Base-by-base conservation (phyloP, 2,329 filamentous ascomycete species). In the Zasmidium cellare region DNA sequence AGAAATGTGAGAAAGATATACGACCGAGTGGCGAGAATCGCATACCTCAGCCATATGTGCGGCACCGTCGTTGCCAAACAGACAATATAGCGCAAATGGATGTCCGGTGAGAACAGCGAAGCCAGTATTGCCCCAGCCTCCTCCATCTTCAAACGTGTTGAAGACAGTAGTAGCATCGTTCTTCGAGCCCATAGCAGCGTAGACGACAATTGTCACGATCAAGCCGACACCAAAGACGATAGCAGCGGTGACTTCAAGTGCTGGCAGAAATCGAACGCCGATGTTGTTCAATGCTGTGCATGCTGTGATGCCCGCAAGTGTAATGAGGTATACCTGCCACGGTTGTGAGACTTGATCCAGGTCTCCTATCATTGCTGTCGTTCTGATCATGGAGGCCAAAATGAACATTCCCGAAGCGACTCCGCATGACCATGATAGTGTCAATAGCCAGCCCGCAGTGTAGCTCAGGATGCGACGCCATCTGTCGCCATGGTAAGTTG, bases 161-260 rank as follows among this genome's bases (percentile, higher is more conserved):
- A 70, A 72, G 31, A 72, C 69, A 22, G 69, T 59, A 19, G 58
- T 41, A 18, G 66, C 57, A 35, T 57, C 51, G 57, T 66, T 66
- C 56, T 65, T 69, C 9, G 65, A 63, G 11, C 59, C 59, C 41
- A 69, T 55, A 16, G 23, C 44, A 16, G 44, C 24, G 45, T 55
- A 49, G 11, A 53, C 41, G 2, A 46, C 28, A 1, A 46, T n/a
- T 9, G 44, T 48, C 6, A 20, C 51, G 11, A 60, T 45, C 31
- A 59, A 65, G 28, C 55, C 51, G 6, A 31, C 19, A 19, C 28
- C 52, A 63, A 53, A 49, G 56, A 61, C 45, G 61, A 58, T 51
- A 61, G 65, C 1, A 53, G 64, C 56, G 12, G 60, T 45, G 19
- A 67, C 50, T 45, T 62, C 57, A n/a, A 69, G 23, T 7, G 60